Conservation (phyloP, 176 grass and related monocot genomes). For the Pontederia paniculata region DNA sequence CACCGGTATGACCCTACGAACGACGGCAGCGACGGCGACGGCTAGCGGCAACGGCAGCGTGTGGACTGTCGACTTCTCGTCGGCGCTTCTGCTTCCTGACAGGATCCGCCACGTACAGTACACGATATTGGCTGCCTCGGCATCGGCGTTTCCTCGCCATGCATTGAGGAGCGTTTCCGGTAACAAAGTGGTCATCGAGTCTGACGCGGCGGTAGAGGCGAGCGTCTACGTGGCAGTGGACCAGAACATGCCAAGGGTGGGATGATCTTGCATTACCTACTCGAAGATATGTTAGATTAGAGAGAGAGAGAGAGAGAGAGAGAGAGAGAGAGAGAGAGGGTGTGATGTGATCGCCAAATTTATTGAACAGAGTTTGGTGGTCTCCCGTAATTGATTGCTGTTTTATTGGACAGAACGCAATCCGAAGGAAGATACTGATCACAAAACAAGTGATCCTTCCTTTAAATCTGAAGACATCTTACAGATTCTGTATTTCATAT, state of each 20-base stretch:
- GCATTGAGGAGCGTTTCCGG: slow-evolving; percentile 60
- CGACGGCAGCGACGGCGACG: slow-evolving; percentile 18
- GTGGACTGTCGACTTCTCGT: slow-evolving; percentile 28
- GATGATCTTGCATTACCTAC: no score
- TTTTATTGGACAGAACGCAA: no score
- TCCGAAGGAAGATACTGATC: no score
- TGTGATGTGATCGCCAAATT: no score
- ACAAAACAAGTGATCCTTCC: no score
- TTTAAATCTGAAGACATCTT: no score
- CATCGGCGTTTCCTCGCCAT: slow-evolving; percentile 48
- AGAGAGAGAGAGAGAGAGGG: no score
- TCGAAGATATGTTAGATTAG: no score
- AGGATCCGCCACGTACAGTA: slow-evolving; percentile 29
- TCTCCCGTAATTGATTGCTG: no score
- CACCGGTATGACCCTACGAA: slow-evolving; percentile 17
- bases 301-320: no score
- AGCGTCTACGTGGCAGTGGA: slow-evolving; percentile 79
- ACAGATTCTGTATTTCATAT: no score
- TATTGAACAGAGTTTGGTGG: no score
- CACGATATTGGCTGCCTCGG: slow-evolving; percentile 17
- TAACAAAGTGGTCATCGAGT: slow-evolving; percentile 63
- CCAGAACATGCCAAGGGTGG: slow-evolving; percentile 28
- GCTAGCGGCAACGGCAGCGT: slow-evolving; percentile 19
- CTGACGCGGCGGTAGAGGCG: slow-evolving; percentile 46
- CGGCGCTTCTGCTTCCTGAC: slow-evolving; percentile 20